A percentile compares a stretch with the other conserved stretches of the same genome.
phyloP scores from a whole-genome alignment of 306 rosid genomes.

The Parietaria judaica region DNA sequence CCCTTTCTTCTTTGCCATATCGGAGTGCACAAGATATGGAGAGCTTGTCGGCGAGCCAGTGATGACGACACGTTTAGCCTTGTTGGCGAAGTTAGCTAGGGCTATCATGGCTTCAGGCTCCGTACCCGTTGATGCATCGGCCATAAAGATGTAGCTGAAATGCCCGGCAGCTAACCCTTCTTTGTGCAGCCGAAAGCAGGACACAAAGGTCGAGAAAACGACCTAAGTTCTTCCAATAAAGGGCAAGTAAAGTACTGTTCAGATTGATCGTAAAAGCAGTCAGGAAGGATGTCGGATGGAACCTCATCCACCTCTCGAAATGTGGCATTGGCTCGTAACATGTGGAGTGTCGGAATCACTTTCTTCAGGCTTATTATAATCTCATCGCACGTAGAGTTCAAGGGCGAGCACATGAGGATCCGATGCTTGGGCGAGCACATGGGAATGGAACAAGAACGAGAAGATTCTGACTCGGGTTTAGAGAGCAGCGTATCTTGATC shows the following conservation, averaged over 20 bases:
- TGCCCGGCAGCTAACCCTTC: slow-evolving; percentile 26
- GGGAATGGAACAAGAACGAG: too few species aligned
- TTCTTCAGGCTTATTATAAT: slow-evolving; percentile 19
- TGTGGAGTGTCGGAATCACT: slow-evolving; percentile 17
- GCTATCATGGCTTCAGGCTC: slow-evolving; percentile 27
- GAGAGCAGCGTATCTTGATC: too few species aligned
- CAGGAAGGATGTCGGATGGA: slow-evolving; percentile 23
- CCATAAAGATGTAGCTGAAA: slow-evolving; percentile 23
- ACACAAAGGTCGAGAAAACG: slow-evolving; percentile 28
- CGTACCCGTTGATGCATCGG: slow-evolving; percentile 27
- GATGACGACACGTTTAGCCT: slow-evolving; percentile 25
- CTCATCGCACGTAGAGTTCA: slow-evolving; percentile 20
- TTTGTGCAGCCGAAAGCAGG: slow-evolving; percentile 23
- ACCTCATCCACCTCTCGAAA: slow-evolving; percentile 20
- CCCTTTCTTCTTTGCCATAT: slow-evolving; percentile 19
- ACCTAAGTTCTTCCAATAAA: slow-evolving; percentile 15
- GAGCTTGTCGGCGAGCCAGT: slow-evolving; percentile 10
- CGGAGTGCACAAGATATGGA: slow-evolving; percentile 17
- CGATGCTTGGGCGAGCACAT: slow-evolving; percentile 3
- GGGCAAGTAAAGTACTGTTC: slow-evolving; percentile 26
- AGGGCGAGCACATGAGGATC: slow-evolving; percentile 26
- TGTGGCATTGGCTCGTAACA: slow-evolving; percentile 24
- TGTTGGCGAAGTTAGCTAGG: slow-evolving; percentile 16
- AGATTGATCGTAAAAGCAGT: slow-evolving; percentile 12
- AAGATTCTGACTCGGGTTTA: too few species aligned